A percentile compares a stretch with the other conserved stretches of the same genome.
Conservation (phyloP, 2,329 filamentous ascomycete genomes). For the Exophiala sideris region DNA sequence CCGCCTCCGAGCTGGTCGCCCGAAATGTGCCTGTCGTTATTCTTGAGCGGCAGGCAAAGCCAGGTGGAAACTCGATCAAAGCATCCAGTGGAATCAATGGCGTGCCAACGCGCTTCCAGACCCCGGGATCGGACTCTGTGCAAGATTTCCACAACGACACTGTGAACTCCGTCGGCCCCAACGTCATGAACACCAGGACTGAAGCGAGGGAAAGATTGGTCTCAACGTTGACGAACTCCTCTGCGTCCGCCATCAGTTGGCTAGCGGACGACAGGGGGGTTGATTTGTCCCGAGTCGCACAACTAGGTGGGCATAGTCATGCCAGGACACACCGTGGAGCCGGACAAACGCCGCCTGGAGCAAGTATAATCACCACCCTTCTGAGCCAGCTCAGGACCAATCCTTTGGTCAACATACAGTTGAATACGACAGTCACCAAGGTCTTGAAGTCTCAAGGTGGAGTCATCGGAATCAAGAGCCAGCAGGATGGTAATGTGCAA, state of each 20-base stretch:
- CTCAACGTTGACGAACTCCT: conserved; percentile 46
- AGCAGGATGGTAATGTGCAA: conserved; percentile 32
- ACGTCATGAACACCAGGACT: conserved; percentile 23
- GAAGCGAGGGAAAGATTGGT: conserved; percentile 31
- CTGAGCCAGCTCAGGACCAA: conserved; percentile 51
- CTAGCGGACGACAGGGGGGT: conserved; percentile 56
- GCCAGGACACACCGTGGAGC: conserved; percentile 58
- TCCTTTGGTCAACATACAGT: conserved; percentile 52
- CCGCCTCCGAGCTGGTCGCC: conserved; percentile 55
- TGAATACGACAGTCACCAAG: conserved; percentile 52
- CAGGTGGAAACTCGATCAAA: conserved; percentile 65
- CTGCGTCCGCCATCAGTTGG: conserved; percentile 54
- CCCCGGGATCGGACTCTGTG: conserved; percentile 25
- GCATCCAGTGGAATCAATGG: conserved; percentile 66
- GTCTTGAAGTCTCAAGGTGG: conserved; percentile 39
- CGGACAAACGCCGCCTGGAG: conserved; percentile 56
- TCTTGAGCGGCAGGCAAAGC: conserved; percentile 58
- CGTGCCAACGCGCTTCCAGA: conserved; percentile 57
- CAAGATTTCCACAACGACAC: conserved; percentile 55
- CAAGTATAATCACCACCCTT: conserved; percentile 55
- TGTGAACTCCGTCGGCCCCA: conserved; percentile 52
- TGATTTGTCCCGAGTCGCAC: conserved; percentile 57
- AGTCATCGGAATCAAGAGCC: conserved; percentile 55
- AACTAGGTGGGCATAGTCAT: conserved; percentile 58
- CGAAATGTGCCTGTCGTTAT: conserved; percentile 54